Base-by-base conservation (phyloP, 78 protist species). In the Monocercomonoides exilis region DNA sequence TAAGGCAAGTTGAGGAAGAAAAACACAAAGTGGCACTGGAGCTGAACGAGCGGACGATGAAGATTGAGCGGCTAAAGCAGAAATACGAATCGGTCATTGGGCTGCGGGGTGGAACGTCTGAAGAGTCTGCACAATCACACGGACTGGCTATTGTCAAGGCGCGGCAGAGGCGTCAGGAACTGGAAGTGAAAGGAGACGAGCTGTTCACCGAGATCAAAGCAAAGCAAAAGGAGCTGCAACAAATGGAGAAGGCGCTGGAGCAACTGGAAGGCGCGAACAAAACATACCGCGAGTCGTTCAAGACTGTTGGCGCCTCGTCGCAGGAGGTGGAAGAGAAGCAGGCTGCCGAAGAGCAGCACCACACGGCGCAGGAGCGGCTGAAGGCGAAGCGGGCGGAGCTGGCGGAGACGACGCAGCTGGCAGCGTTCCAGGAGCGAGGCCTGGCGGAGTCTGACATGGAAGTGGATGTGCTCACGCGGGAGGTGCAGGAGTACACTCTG, bases 141-240 rank as follows among this genome's bases (percentile, higher is more conserved):
- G 92, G 92, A 1, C 90, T 86, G 42, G 77, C 41, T 80, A 32
- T 92, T 44, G 84, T 92, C 87, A 35, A 80, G 21, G 89, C 93
- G 0, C 92, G 92, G 33, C 92, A 92, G 41, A 87, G 90, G 85
- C 54, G 89, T 3, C 93, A 92, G 64, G 86, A 90, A 64, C 90
- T 92, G 87, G 91, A 86, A 35, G 46, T 44, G 0, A 1, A 79
- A 44, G 91, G 93, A 1, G 94, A 92, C 46, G 77, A 41, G 63
- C 77, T 92, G 44, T 89, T 90, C 41, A 34, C 11, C 3, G 1
- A 85, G 44, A 92, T 90, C 79, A 41, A 29, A 6, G 32, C 33
- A 43, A 77, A 34, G 5, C 87, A 84, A 77, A 36, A 43, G 1
- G 93, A 92, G 86, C 33, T 84, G 1, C 0, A 1, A 1, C 84